Percentiles rank a stretch among this genome's conserved stretches.
Conservation (phyloP, 768 basidiomycete genomes). For the Sporobolomyces phaffii region DNA sequence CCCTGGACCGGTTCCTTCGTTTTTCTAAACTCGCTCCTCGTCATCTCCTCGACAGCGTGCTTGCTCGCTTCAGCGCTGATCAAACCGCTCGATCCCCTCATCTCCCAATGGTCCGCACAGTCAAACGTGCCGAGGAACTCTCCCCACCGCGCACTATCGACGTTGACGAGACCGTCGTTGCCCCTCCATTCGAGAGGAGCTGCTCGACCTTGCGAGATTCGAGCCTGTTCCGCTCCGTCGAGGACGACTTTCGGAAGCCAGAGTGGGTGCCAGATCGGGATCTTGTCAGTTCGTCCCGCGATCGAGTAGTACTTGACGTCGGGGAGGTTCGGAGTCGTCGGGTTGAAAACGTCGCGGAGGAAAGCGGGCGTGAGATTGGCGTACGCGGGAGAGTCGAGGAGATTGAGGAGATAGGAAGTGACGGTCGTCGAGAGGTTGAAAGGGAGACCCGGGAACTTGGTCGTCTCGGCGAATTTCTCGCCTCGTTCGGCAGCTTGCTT, state of each 20-base stretch:
- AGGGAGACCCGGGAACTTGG: constrained; percentile 44
- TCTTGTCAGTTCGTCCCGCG: constrained; percentile 56
- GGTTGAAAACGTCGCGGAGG: constrained; percentile 72
- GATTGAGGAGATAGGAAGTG: constrained; percentile 74
- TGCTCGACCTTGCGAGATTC: constrained; percentile 44
- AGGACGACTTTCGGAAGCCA: constrained; percentile 94
- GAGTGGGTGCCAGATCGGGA: constrained; percentile 77
- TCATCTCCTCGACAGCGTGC: constrained; percentile 24
- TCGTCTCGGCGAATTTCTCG: constrained; percentile 23
- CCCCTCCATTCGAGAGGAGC: constrained; percentile 55
- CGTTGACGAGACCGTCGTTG: constrained; percentile 84
- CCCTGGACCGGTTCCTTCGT: constrained; percentile 47
- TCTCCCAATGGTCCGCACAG: constrained; percentile 92
- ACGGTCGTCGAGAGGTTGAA: constrained; percentile 71
- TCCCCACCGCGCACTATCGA: constrained; percentile 84
- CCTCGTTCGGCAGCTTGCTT: constrained; percentile 19
- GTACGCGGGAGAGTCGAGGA: constrained; percentile 95
- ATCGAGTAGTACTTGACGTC: constrained; percentile 86
- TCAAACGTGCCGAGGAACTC: constrained; percentile 86
- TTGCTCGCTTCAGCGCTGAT: constrained; percentile 38
- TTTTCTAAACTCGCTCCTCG: constrained; percentile 43
- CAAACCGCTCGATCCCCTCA: constrained; percentile 74
- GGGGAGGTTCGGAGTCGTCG: constrained; percentile 67
- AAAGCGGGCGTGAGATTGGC: constrained; percentile 82
- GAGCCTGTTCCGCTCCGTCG: constrained; percentile 72